Conservation (phyloP, 345 rosid genomes). For the Arabis hirsuta region DNA sequence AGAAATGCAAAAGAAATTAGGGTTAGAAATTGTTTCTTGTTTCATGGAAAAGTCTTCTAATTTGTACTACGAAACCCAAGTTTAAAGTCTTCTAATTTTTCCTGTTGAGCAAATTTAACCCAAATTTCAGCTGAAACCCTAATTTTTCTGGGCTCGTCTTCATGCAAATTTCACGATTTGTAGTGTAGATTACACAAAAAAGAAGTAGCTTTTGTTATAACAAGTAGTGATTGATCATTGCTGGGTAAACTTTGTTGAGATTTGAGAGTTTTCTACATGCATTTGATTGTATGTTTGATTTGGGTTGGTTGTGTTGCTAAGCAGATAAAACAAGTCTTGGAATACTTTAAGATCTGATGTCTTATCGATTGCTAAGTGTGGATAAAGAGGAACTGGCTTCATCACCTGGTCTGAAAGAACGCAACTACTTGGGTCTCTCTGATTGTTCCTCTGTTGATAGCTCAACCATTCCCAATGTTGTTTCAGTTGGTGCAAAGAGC, state of each 20-base stretch:
- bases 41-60: neutral
- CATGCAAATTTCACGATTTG: too few relatives aligned
- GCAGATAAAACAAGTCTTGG: slow-evolving; percentile 21
- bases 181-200: too few relatives aligned
- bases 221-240: neutral
- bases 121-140: neutral
- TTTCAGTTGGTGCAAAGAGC: slow-evolving; percentile 48
- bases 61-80: neutral
- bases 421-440: slow-evolving; percentile 74
- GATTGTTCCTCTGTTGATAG: slow-evolving; percentile 85
- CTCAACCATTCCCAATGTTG: slow-evolving; percentile 56
- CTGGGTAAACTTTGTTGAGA: neutral
- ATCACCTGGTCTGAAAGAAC: slow-evolving; percentile 63
- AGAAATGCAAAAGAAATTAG: slow-evolving; percentile 23
- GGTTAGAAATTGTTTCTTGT: neutral
- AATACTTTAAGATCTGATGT: slow-evolving; percentile 57
- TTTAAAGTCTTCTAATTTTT: slow-evolving; percentile 8
- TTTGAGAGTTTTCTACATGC: slow-evolving; percentile 25
- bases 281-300: slow-evolving; percentile 3
- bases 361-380: slow-evolving; percentile 50
- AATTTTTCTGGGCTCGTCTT: neutral
- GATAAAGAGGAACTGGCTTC: slow-evolving; percentile 64
- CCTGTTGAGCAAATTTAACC: neutral
- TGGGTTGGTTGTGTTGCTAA: slow-evolving; percentile 10
- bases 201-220: too few relatives aligned